A percentile compares a stretch with the other conserved stretches of the same genome.
Evolutionary conservation across 371 early-diverging fungal genomes (phyloP).

Genomic region (Chytridium lagenaria): DNA sequence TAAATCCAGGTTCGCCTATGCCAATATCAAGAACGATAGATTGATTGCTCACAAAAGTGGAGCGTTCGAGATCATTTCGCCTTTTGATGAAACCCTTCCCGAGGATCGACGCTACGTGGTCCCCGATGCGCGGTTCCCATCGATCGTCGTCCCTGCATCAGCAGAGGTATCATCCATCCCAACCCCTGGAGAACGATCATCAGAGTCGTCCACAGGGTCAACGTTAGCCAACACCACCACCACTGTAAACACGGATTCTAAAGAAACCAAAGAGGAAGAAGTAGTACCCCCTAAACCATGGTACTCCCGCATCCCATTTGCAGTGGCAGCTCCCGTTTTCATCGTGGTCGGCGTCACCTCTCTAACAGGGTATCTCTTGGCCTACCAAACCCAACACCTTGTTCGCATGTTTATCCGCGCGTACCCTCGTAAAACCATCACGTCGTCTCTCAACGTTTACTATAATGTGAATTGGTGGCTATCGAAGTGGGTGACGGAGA

Average conservation of each 20-base stretch:
- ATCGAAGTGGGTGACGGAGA: not conserved
- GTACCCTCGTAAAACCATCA: not conserved
- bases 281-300: not conserved
- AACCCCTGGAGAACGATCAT: too few species aligned
- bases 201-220: not conserved
- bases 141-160: conserved; percentile 22
- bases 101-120: conserved; percentile 27
- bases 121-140: conserved; percentile 37
- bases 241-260: too few species aligned
- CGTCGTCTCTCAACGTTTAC: not conserved
- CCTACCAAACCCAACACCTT: not conserved
- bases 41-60: conserved; percentile 74
- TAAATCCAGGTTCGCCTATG: conserved; percentile 60
- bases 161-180: conserved; percentile 8
- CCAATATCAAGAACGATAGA: conserved; percentile 74
- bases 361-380: conserved; percentile 12
- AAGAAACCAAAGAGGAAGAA: too few species aligned
- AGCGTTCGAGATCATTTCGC: conserved; percentile 54
- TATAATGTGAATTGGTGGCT: conserved; percentile 10
- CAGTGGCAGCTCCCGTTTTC: conserved; percentile 13
- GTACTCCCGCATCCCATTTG: not conserved
- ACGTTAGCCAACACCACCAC: not conserved
- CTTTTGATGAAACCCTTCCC: conserved; percentile 27
- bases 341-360: conserved; percentile 22
- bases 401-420: not conserved